Evolutionary conservation across 345 rosid species (phyloP), one percentile per base, ranked within the genome.

Genomic region (Eucalyptus coolabah): DNA sequence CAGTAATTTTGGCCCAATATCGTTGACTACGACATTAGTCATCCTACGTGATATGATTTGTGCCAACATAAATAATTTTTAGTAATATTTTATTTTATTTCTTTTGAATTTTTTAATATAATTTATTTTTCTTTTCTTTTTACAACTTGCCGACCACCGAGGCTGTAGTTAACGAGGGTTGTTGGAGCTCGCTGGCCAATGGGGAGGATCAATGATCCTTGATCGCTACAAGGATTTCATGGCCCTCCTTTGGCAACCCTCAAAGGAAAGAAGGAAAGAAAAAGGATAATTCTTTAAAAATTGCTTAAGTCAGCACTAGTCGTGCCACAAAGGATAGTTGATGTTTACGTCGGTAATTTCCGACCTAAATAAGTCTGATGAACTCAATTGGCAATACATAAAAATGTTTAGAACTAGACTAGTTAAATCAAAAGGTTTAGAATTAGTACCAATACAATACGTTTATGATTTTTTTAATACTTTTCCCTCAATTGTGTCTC

Each of bases 141-240:
- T 23, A 24, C 63, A 56, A 56, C 13, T 23, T 0, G 4, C 9
- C 0, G 0, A 53, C 24, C 4, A 2, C 10, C 2, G 0, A 0
- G 10, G 11, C 0, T 53, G 10, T 53, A 19, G 10, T 0, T 19
- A 0, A 2, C 11, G 2, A 53, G 59, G 59, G 5, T 53, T 53
- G 24, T 0, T 8, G 11, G 59, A 53, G 24, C 24, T 56, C 2
- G 0, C 2, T 56, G 13, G 13, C 28, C 28, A 56, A 0, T 9
- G 14, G 14, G 30, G 13, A 24, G 30, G 63, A 23, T 26, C 30
- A 56, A 56, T 56, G 30, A 56, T 23, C 63, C 63, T 56, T 2
- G 63, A 56, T 56, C 3, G 1, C 63, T 24, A 4, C 13, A 5
- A 1, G 30, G 63, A 26, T 56, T 56, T 56, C 30, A 56, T 24